Evolutionary conservation across 192 early-diverging fungal species (phyloP).

Genomic region (Backusella morwellensis): DNA sequence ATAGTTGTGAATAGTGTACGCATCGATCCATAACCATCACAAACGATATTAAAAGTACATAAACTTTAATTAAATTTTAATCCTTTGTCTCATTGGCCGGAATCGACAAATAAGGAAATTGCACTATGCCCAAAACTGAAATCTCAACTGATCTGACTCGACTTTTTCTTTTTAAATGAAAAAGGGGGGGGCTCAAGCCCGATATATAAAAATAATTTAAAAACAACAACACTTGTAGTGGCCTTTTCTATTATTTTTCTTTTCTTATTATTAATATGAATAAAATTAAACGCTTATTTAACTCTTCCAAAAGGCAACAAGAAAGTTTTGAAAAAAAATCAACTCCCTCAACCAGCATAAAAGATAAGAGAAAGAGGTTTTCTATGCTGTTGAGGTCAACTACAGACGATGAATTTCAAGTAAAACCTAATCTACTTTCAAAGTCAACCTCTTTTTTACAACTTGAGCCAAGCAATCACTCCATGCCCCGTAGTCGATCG

Average conservation of each 20-base stretch:
- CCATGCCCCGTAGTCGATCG: neutral
- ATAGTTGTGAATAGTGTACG: too few species aligned
- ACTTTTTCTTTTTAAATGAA: too few species aligned
- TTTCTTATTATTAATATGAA: neutral
- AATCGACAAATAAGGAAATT: too few species aligned
- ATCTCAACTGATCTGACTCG: too few species aligned
- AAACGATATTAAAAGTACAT: too few species aligned
- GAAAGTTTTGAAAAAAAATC: neutral
- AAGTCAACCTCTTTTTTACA: slow-evolving; percentile 13
- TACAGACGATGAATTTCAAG: neutral
- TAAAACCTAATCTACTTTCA: neutral
- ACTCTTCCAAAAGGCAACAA: neutral
- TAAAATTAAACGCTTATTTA: neutral
- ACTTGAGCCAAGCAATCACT: neutral
- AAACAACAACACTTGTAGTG: neutral
- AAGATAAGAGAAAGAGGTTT: slow-evolving; percentile 10
- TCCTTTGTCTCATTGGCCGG: too few species aligned
- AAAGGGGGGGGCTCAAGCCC: neutral
- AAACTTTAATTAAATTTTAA: too few species aligned
- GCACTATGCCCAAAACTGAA: too few species aligned
- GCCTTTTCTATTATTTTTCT: neutral
- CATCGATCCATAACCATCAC: too few species aligned
- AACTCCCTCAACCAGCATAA: neutral
- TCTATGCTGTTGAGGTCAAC: neutral
- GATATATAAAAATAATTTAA: neutral